Conservation (phyloP, 306 rosid species). For the Alnus rubra region DNA sequence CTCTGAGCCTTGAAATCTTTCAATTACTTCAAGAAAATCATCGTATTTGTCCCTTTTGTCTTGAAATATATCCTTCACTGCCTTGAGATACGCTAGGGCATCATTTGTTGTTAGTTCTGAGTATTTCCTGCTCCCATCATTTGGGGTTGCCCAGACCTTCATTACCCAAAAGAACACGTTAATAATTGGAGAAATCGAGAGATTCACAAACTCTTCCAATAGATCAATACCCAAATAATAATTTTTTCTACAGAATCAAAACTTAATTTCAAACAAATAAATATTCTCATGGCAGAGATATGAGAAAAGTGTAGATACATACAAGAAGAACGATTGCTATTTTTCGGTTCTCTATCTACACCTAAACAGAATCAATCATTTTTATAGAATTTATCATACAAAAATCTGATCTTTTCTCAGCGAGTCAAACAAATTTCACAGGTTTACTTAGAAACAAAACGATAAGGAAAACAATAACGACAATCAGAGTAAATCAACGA, state of each 20-base stretch:
- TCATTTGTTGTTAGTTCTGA: conserved; percentile 90
- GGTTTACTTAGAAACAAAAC: conserved; percentile 29
- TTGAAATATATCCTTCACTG: conserved; percentile 95
- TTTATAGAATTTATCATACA: conserved; percentile 22
- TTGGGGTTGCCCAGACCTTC: conserved; percentile 90
- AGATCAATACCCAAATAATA: conserved; percentile 31
- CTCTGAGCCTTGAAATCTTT: conserved; percentile 97
- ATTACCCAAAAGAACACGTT: conserved; percentile 25
- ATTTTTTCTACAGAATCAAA: conserved; percentile 8
- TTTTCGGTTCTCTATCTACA: conserved; percentile 5
- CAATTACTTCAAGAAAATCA: conserved; percentile 96
- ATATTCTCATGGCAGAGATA: background rate
- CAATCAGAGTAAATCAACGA: conserved; percentile 14
- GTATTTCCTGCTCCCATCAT: conserved; percentile 59
- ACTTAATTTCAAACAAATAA: conserved; percentile 14
- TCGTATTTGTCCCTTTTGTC: conserved; percentile 91
- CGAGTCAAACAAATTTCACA: conserved; percentile 30
- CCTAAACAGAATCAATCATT: conserved; percentile 5
- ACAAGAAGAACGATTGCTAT: background rate
- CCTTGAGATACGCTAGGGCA: conserved; percentile 88
- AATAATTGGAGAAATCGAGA: conserved; percentile 22
- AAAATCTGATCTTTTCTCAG: conserved; percentile 39
- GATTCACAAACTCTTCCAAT: conserved; percentile 25
- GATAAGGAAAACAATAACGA: background rate
- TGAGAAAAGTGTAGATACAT: background rate